A percentile compares a stretch with the other conserved stretches of the same genome.
phyloP scores from a whole-genome alignment of 2,329 filamentous ascomycete species.

The Aspergillus hortae region DNA sequence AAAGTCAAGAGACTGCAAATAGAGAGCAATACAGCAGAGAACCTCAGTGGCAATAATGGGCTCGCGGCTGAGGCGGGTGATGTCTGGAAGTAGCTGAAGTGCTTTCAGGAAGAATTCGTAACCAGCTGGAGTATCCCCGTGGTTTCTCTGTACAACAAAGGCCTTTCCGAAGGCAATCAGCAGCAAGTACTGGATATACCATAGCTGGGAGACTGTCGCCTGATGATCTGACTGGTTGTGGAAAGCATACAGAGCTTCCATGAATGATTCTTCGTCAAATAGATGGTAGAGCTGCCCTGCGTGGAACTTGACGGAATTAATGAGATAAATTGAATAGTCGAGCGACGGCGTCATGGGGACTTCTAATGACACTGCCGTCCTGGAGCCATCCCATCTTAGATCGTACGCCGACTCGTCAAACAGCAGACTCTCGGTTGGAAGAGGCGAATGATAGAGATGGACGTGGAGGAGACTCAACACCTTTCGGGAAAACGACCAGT shows the following conservation, averaged over 20 bases:
- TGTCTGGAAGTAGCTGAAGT: constrained; percentile 43
- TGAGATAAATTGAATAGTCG: constrained; percentile 49
- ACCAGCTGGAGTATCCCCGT: constrained; percentile 43
- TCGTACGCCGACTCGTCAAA: constrained; percentile 54
- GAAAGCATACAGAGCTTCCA: constrained; percentile 41
- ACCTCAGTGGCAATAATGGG: constrained; percentile 49
- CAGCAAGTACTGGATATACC: constrained; percentile 53
- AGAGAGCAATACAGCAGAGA: constrained; percentile 51
- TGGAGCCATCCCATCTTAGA: constrained; percentile 48
- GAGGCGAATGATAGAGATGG: constrained; percentile 41
- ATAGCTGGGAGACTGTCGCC: constrained; percentile 34
- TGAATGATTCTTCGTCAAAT: constrained; percentile 53
- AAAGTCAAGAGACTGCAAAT: constrained; percentile 51
- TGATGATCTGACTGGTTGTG: constrained; percentile 33
- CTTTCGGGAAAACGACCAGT: constrained; percentile 53
- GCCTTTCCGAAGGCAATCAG: constrained; percentile 56
- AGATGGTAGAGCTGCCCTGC: constrained; percentile 52
- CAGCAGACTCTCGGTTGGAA: constrained; percentile 44
- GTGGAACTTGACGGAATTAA: constrained; percentile 55
- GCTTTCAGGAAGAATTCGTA: constrained; percentile 47
- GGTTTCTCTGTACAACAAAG: constrained; percentile 42
- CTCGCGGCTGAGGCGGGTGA: constrained; percentile 39
- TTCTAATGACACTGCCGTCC: constrained; percentile 27
- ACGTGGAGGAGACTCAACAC: constrained; percentile 50
- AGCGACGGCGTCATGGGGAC: constrained; percentile 43